Evolutionary conservation across 2,329 filamentous ascomycete genomes (phyloP).

Genomic region (Alternaria arborescens): DNA sequence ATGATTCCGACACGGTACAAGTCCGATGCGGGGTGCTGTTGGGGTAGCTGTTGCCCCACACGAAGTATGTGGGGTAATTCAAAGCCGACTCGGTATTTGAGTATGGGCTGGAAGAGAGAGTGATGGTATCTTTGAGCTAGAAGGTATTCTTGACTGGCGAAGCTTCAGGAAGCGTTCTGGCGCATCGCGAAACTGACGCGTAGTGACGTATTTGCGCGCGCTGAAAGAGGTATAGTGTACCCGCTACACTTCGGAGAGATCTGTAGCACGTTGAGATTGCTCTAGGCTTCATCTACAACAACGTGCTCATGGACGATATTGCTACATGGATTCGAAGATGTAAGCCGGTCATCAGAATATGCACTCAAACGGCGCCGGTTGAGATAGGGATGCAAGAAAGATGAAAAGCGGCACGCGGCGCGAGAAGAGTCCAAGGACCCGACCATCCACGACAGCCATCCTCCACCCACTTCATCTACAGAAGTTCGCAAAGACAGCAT

Average conservation of each 20-base stretch:
- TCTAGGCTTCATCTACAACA: neutral
- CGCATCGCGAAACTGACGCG: neutral
- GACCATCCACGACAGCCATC: neutral
- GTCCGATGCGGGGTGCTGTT: constrained; percentile 6
- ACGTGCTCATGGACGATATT: neutral
- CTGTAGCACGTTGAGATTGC: neutral
- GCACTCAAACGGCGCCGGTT: neutral
- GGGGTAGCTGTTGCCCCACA: constrained; percentile 15
- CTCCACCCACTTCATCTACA: constrained; percentile 1
- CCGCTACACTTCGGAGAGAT: neutral
- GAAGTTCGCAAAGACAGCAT: neutral
- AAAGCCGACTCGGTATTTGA: constrained; percentile 2
- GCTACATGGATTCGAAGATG: neutral
- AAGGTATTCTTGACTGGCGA: neutral
- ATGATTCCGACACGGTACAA: neutral
- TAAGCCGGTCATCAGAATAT: neutral
- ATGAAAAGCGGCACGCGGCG: neutral
- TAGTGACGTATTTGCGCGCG: neutral
- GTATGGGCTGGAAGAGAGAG: neutral
- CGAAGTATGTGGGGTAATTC: constrained; percentile 5
- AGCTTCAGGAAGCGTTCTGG: neutral
- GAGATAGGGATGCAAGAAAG: neutral
- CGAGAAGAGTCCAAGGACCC: neutral
- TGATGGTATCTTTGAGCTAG: no score
- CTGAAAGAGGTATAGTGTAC: neutral